Percentiles rank a stretch among this genome's conserved stretches.
Evolutionary conservation across 1,139 yeast genomes (phyloP).

Genomic region (Pichiaceae sp.): DNA sequence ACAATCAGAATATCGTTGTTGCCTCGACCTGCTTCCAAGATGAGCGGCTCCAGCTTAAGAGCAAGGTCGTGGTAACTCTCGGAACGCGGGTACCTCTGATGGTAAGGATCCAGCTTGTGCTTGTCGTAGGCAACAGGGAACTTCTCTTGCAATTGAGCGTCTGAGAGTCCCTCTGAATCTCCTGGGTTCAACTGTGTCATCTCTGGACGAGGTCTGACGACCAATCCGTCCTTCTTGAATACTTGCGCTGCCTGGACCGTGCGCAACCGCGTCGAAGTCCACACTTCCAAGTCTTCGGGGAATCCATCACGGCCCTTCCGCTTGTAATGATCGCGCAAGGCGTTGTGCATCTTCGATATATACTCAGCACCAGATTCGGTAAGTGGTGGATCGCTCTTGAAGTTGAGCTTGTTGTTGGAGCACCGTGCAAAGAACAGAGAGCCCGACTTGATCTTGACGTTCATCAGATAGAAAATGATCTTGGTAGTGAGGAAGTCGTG

Average conservation of each 20-base stretch:
- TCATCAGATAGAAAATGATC: constrained; percentile 84
- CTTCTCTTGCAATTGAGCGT: constrained; percentile 45
- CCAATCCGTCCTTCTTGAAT: constrained; percentile 50
- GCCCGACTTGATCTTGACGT: constrained; percentile 75
- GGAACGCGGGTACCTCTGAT: constrained; percentile 83
- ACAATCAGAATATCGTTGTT: constrained; percentile 81
- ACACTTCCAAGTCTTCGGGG: constrained; percentile 54
- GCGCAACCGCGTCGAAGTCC: constrained; percentile 88
- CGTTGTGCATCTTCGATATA: constrained; percentile 35
- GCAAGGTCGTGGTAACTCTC: constrained; percentile 96
- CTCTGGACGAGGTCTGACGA: constrained; percentile 69
- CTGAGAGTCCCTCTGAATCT: constrained; percentile 61
- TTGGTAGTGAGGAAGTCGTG: constrained; percentile 85
- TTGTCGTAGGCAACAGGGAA: constrained; percentile 67
- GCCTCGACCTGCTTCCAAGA: constrained; percentile 88
- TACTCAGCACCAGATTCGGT: constrained; percentile 50
- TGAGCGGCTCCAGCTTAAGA: constrained; percentile 84
- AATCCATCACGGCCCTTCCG: constrained; percentile 28
- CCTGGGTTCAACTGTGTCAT: constrained; percentile 89
- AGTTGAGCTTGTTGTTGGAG: constrained; percentile 52
- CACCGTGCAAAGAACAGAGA: constrained; percentile 84
- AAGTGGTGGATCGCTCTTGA: constrained; percentile 55
- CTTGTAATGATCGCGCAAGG: constrained; percentile 22
- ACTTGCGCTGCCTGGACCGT: constrained; percentile 72
- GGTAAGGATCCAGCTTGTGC: constrained; percentile 75